Percentiles rank a stretch among this genome's conserved stretches.
Evolutionary conservation across 2,329 filamentous ascomycete species (phyloP).

Genomic region (Aspergillus ibericus): DNA sequence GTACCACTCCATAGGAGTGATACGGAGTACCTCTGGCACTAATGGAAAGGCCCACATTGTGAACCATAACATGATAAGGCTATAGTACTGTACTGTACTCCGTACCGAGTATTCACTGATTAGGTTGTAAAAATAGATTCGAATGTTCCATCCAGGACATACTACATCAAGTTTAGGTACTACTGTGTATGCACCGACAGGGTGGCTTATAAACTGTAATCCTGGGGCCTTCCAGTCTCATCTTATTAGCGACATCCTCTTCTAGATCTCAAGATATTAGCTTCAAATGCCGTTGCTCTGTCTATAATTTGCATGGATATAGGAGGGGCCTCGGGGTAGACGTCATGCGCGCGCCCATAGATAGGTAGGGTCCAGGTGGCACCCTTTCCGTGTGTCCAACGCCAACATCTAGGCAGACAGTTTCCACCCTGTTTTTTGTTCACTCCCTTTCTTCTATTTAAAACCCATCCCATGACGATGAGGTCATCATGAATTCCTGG

Average conservation of each 20-base stretch:
- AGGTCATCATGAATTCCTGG: neutral
- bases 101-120: too few relatives aligned
- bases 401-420: neutral
- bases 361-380: neutral
- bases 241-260: neutral
- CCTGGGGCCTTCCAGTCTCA: too few relatives aligned
- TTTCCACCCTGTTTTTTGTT: neutral
- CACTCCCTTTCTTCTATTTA: neutral
- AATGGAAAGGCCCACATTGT: neutral
- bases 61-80: neutral
- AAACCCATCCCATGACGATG: slow-evolving; percentile 3
- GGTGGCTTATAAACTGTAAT: too few relatives aligned
- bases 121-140: too few relatives aligned
- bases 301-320: neutral
- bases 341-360: neutral
- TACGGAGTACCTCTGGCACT: neutral
- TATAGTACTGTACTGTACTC: too few relatives aligned
- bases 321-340: neutral
- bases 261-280: neutral
- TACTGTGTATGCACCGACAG: too few relatives aligned
- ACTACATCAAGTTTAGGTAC: too few relatives aligned
- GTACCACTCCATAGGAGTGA: too few relatives aligned
- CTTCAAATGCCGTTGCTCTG: neutral
- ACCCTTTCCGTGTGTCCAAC: neutral
- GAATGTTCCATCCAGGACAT: too few relatives aligned